Base-by-base conservation (phyloP, 2,329 filamentous ascomycete genomes). In the Celoporthe dispersa region DNA sequence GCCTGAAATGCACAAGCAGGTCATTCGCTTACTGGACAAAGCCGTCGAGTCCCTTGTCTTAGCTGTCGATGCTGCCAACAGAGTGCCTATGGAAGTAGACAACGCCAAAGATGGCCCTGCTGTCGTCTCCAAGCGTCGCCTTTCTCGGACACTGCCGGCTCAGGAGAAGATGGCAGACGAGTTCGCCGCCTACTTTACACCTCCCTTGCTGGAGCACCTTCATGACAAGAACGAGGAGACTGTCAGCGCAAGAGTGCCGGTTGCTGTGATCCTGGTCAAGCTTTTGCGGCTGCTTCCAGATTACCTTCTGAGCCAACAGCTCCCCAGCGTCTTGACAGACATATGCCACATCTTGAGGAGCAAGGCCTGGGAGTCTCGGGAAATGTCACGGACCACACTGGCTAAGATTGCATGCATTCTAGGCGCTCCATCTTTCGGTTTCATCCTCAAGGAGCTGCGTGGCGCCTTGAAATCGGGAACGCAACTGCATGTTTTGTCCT, bases 201-300 rank as follows among this genome's bases (percentile, higher is more conserved):
- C 95, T 0, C 88, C 92, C 25, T 82, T 99, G 41, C 86, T 91
- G n/a, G 88, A 90, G 61, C 96, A 97, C 77, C 87, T 98, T 37
- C 94, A 98, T 75, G 91, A 97, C 76, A 98, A 98, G 79, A 93
- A 98, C 73, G 96, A 99, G 78, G 91, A 94, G 1, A 94, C 94
- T 64, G 95, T 99, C 79, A 97, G 94, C 81, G 88, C 96, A 66
- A 93, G 96, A 79, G 91, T 98, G 44, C 94, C 95, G 0, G 92
- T 97, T 6, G 94, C 94, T 35, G 88, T 98, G 48, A 94, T 96
- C 37, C 88, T 95, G 59, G 92, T 97, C 71, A 97, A 97, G 80
- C 86, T 98, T 22, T 84, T 99, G 66, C 92, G 92, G 71, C 83
- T 97, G 25, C 85, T 99, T 33, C 92, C 96, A 0, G 83, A 88